Base-by-base conservation (phyloP, 2,329 filamentous ascomycete genomes). In the Cercospora nicotianae region DNA sequence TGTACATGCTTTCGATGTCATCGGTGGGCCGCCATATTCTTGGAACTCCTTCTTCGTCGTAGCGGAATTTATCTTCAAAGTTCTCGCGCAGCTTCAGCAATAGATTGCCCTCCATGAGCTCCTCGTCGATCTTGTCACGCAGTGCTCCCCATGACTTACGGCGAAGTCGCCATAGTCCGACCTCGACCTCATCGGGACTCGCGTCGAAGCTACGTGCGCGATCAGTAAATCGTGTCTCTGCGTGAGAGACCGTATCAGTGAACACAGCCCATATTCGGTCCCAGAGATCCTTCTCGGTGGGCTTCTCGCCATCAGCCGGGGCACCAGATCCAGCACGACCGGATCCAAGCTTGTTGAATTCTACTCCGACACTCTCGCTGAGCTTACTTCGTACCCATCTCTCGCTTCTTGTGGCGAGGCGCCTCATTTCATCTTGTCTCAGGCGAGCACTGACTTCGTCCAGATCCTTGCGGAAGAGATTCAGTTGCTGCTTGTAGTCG, bases 61-160 rank as follows among this genome's bases (percentile, higher is more conserved):
- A 99, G 71, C 95, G 90, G 87, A 99, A 99, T 81, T 97, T 97
- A 83, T 99, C 95, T 81, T 99, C 95, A 73, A 99, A 99, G 82
- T 97, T 98, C 80, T 99, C 95, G 39, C 95, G 89, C 62, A 99
- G 87, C 83, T 99, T 99, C 73, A 98, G 85, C 36, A 98, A 83
- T 64, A 99, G 89, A 77, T 98, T 99, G 75, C 94, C 94, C 81
- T 98, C 95, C 89, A 96, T 96, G 77, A 97, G 92, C 81, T 99
- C 95, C 77, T 99, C 95, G 39, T 98, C 94, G 70, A 99, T 91
- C 83, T 92, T 95, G 68, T 93, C 90, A 57, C 92, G 88, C 69
- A 99, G 84, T 13, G 94, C 94, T 48, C 90, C 90, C 95, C 95
- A 99, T 69, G 92, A 95, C 85, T 98, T 98, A 71, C 94, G 89